Evolutionary conservation across 148 eudicot genomes (phyloP).

Genomic region (Diospyros lotus): DNA sequence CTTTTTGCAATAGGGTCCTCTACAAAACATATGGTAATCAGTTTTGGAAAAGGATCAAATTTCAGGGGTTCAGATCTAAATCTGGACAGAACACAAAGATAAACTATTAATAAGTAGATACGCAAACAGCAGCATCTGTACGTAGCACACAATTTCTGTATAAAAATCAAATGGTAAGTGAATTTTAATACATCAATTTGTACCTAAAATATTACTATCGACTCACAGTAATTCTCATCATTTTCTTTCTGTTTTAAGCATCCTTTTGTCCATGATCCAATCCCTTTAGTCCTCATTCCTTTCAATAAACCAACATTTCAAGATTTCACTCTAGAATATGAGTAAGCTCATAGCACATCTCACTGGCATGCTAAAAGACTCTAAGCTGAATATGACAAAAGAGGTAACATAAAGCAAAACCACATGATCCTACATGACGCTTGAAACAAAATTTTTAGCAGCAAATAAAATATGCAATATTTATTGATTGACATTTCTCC

Average conservation of each 20-base stretch:
- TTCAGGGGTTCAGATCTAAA: neutral
- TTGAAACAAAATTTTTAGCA: neutral
- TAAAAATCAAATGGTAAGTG: neutral
- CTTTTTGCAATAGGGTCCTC: conserved; percentile 81
- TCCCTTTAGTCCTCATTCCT: neutral
- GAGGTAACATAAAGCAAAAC: neutral
- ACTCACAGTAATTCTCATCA: neutral
- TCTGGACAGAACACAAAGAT: neutral
- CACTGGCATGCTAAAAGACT: neutral
- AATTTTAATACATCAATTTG: neutral
- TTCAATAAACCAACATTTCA: neutral
- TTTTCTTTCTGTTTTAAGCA: neutral
- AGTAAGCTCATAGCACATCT: neutral
- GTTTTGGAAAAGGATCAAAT: conserved; percentile 4
- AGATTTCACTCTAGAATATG: neutral
- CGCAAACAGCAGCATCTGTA: neutral
- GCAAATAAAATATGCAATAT: too few relatives aligned
- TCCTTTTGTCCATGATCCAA: neutral
- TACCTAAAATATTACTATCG: neutral
- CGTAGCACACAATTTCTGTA: neutral
- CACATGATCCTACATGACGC: neutral
- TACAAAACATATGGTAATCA: conserved; percentile 19
- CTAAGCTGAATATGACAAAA: neutral
- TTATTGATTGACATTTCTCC: too few relatives aligned
- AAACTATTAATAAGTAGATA: neutral